phyloP scores from a whole-genome alignment of 225 moss, liverwort and hornwort species.

The Straminergon stramineum region DNA sequence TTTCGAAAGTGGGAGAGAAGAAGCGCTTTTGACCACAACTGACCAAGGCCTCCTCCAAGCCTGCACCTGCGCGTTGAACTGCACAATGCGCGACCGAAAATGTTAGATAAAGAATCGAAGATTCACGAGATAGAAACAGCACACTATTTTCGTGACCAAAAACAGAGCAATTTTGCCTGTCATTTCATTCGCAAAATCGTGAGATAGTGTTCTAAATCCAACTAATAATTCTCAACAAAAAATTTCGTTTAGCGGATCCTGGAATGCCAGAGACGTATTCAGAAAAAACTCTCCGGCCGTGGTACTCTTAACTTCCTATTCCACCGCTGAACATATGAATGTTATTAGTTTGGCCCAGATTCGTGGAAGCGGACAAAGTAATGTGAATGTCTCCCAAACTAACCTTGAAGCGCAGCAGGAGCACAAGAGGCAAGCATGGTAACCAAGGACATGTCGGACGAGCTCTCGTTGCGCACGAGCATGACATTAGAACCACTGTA shows the following conservation, averaged over 20 bases:
- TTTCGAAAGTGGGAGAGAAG: constrained; percentile 66
- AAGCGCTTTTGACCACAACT: constrained; percentile 67
- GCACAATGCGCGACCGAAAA: constrained; percentile 19
- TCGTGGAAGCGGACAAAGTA: background rate
- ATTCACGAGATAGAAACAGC: background rate
- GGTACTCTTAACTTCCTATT: background rate
- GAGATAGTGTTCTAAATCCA: background rate
- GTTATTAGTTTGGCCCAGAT: background rate
- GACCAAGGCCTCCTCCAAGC: constrained; percentile 63
- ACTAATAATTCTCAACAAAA: background rate
- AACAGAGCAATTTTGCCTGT: background rate
- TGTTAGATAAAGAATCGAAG: background rate
- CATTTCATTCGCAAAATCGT: background rate
- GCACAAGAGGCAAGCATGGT: constrained; percentile 84
- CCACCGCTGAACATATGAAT: background rate
- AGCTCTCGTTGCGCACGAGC: constrained; percentile 76
- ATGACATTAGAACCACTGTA: constrained; percentile 59
- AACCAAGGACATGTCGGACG: constrained; percentile 58
- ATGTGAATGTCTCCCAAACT: background rate
- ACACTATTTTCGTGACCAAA: background rate
- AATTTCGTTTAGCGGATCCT: background rate
- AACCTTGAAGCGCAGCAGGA: constrained; percentile 50
- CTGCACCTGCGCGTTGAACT: constrained; percentile 48
- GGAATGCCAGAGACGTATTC: background rate
- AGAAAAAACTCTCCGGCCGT: background rate